phyloP scores from a whole-genome alignment of 2,329 filamentous ascomycete genomes.

The Hypoxylon sp. region DNA sequence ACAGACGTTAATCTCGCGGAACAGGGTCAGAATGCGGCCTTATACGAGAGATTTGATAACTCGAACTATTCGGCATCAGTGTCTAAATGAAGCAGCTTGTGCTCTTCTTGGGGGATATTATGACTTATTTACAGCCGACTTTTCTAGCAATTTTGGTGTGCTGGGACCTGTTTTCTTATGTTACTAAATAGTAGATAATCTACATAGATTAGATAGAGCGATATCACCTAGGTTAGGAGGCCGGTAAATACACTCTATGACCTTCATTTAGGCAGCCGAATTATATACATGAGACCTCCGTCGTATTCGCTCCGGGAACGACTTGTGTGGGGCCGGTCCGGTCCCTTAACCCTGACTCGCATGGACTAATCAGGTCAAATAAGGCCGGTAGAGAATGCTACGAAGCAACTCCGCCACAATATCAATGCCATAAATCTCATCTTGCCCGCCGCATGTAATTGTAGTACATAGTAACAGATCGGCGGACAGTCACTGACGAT shows the following conservation, averaged over 20 bases:
- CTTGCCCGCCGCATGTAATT: not conserved
- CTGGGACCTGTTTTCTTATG: not conserved
- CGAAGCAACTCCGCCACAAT: constrained; percentile 24
- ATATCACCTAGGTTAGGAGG: not conserved
- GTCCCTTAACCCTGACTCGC: constrained; percentile 28
- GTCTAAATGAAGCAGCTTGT: not conserved
- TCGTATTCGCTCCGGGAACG: constrained; percentile 4
- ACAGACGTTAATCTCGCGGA: constrained; percentile 19
- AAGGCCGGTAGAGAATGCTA: not conserved
- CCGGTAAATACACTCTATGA: not conserved
- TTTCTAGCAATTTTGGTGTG: not conserved
- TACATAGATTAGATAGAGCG: not conserved
- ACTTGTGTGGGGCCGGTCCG: constrained; percentile 5
- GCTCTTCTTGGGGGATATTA: not conserved
- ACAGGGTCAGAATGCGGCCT: not conserved
- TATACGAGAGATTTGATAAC: not conserved
- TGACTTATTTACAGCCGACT: not conserved
- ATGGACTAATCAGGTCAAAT: not conserved
- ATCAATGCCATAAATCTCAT: constrained; percentile 21
- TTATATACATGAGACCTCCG: not conserved
- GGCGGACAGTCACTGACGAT: not conserved
- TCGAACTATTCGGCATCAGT: not conserved
- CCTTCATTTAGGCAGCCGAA: not conserved
- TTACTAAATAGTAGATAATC: not conserved
- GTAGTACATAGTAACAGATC: not conserved